Percentiles rank a stretch among this genome's conserved stretches.
phyloP scores from a whole-genome alignment of 73 alveolate species.

The Stentor coeruleus region DNA sequence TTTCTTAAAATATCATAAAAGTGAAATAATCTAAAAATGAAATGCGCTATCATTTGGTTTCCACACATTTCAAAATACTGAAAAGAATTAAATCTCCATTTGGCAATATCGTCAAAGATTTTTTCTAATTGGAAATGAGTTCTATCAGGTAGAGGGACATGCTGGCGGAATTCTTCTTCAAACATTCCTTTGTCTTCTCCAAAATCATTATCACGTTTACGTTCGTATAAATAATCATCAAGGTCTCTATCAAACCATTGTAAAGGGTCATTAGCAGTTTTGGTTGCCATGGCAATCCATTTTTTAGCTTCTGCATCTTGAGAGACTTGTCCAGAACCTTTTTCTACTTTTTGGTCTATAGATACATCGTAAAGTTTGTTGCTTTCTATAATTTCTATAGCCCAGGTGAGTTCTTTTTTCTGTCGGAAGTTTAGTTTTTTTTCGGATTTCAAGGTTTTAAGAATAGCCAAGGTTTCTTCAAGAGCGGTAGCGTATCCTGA shows the following conservation, averaged over 20 bases:
- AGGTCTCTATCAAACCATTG: constrained; percentile 69
- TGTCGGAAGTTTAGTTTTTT: constrained; percentile 31
- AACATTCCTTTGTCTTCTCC: constrained; percentile 46
- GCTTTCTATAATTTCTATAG: constrained; percentile 59
- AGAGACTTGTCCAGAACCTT: constrained; percentile 46
- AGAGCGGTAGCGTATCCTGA: constrained; percentile 46
- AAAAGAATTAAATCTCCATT: constrained; percentile 67
- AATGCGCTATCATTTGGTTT: constrained; percentile 48
- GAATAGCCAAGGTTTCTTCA: constrained; percentile 50
- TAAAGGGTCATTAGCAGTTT: constrained; percentile 57
- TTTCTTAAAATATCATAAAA: constrained; percentile 53
- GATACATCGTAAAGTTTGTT: constrained; percentile 61
- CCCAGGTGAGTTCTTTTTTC: constrained; percentile 72
- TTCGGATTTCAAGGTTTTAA: constrained; percentile 31
- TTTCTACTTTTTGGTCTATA: constrained; percentile 36
- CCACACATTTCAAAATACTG: constrained; percentile 44
- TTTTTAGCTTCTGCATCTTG: constrained; percentile 63
- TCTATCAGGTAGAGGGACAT: constrained; percentile 36
- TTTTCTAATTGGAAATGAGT: constrained; percentile 47
- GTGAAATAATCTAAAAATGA: constrained; percentile 52
- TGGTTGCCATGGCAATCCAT: constrained; percentile 55
- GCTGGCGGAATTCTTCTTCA: constrained; percentile 55
- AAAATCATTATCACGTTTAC: constrained; percentile 48
- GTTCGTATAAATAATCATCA: constrained; percentile 64
- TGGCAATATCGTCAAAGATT: constrained; percentile 63